These are phyloP conservation scores for Arabidopsis thaliana DNA, from an alignment of 345 rosid species.

Conservation along the genomic window TAIR10.1 NC_003076.8:25426501-25427000, in stretches of 20 bases:
- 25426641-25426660: slow-evolving; percentile 69
- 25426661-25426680: slow-evolving; percentile 63
- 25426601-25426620: slow-evolving; percentile 51
- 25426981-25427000: slow-evolving; percentile 54
- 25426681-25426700: slow-evolving; percentile 69
- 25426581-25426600: slow-evolving; percentile 41
- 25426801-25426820: slow-evolving; percentile 57
- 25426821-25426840: slow-evolving; percentile 65
- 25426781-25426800: slow-evolving; percentile 66
- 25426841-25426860: slow-evolving; percentile 58
- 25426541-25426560: slow-evolving; percentile 49
- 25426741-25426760: slow-evolving; percentile 7
- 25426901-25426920: slow-evolving; percentile 53
- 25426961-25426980: slow-evolving; percentile 54
- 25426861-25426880: slow-evolving; percentile 68
- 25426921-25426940: slow-evolving; percentile 22
- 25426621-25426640: slow-evolving; percentile 66
- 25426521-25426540: slow-evolving; percentile 75
- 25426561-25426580: slow-evolving; percentile 53
- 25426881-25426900: slow-evolving; percentile 39
- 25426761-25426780: slow-evolving; percentile 46
- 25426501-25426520: slow-evolving; percentile 60
- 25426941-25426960: neutral
- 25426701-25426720: slow-evolving; percentile 2
- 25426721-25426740: slow-evolving; percentile 25